Evolutionary conservation across 2,329 filamentous ascomycete species (phyloP), one percentile per base, ranked within the genome.

Genomic region (Aspergillus eucalypticola): DNA sequence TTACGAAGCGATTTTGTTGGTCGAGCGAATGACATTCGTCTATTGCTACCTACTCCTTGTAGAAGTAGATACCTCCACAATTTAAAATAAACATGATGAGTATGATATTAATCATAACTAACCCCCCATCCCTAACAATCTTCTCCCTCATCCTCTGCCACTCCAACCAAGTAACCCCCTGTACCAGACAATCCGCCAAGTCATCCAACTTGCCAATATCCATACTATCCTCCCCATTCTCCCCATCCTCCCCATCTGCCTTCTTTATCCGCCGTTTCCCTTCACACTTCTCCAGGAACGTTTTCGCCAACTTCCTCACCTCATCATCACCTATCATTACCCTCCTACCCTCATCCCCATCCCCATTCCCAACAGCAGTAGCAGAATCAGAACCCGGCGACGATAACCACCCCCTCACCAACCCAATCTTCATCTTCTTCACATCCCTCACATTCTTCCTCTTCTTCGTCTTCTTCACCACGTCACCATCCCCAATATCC

Each of bases 151-250:
- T 75, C 8, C 62, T 69, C 70, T 92, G 86, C 91, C 91, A 96
- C 61, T 87, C 82, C 39, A 91, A 75, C 87, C 90, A 94, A 2
- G 90, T 88, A 60, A 91, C 81, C 2, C 87, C 91, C 73, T 96
- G 91, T 56, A 95, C 73, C 25, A 95, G 77, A 71, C 88, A 90
- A 77, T 96, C 91, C 0, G 91, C 89, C 53, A 96, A 76, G 77
- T 96, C 91, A 74, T 96, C 91, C 56, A 94, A 74, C 75, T 95
- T 95, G n/a, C 69, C 73, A 35, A 75, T 66, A 17, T 38, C 38
- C 49, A 25, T 8, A 32, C 8, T 11, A n/a, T 70, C 56, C 44
- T 17, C 13, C 17, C 66, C 69, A 27, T 27, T 7, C 2, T 27
- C 25, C 25, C 66, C 69, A 27, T 27, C 25, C 2, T 27, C 25